These are phyloP conservation scores for Raphanus sativus DNA, from an alignment of 345 rosid genomes.

Conservation along the genomic window DNA sequence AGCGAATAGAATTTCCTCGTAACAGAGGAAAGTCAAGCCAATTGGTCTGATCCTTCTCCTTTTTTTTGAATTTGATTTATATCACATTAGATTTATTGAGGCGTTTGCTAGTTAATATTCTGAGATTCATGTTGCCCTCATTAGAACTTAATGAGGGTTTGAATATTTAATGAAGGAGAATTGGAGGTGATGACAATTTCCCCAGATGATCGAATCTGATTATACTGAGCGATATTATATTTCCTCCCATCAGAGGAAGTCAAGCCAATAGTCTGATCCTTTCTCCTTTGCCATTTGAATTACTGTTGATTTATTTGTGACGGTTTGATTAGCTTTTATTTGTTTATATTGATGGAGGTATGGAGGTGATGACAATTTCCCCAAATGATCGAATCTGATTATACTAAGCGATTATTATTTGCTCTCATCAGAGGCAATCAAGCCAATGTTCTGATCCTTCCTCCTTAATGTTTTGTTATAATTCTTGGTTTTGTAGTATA, in stretches of 20 bases:
- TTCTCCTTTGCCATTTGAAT: not conserved
- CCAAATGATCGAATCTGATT: conserved; percentile 42
- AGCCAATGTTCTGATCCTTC: conserved; percentile 37
- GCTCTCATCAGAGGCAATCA: conserved; percentile 31
- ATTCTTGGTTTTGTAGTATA: no score
- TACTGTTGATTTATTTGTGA: not conserved
- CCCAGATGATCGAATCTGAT: conserved; percentile 42
- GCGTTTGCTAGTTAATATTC: no score
- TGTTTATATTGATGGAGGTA: not conserved
- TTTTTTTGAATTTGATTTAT: not conserved
- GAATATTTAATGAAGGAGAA: not conserved
- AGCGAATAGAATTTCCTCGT: conserved; percentile 26
- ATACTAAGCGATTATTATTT: conserved; percentile 28
- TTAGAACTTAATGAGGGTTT: not conserved
- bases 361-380: conserved; percentile 40
- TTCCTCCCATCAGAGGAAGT: conserved; percentile 16
- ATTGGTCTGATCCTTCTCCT: conserved; percentile 34
- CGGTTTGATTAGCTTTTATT: not conserved
- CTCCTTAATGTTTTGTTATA: not conserved
- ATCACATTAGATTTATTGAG: not conserved
- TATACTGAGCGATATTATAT: conserved; percentile 34
- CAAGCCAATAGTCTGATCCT: conserved; percentile 41
- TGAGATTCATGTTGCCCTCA: not conserved
- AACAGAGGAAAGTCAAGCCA: conserved; percentile 33
- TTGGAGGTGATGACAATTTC: conserved; percentile 41